A percentile compares a stretch with the other conserved stretches of the same genome.
Conservation (phyloP, 108 stramenopile genomes). For the Nannochloropsis oceanica region DNA sequence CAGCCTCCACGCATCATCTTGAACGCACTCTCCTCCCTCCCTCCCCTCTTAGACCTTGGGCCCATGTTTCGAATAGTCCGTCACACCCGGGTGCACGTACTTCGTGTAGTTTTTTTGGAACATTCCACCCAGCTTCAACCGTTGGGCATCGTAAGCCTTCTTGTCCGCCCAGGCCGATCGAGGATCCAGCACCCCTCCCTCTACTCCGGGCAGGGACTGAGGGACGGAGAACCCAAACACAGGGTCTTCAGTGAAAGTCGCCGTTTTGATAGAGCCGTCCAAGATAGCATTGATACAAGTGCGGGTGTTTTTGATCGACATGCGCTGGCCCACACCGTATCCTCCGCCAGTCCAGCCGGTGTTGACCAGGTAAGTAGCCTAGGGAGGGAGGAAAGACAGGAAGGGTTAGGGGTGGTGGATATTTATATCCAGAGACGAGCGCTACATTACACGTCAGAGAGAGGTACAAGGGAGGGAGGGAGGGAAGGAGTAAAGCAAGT, state of each 20-base stretch:
- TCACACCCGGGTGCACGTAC: slow-evolving; percentile 60
- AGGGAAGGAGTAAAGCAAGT: background rate
- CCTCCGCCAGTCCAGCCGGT: slow-evolving; percentile 93
- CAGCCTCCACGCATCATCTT: too few relatives aligned
- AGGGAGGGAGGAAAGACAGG: background rate
- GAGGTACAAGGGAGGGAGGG: too few relatives aligned
- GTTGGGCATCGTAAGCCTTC: slow-evolving; percentile 61
- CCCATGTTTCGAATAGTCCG: slow-evolving; percentile 67
- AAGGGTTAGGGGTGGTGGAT: background rate
- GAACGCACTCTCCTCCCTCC: background rate
- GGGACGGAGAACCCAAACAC: slow-evolving; percentile 87
- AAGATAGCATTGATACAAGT: slow-evolving; percentile 83
- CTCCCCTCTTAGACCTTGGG: slow-evolving; percentile 38
- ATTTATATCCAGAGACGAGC: too few relatives aligned
- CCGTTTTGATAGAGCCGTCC: slow-evolving; percentile 68
- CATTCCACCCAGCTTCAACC: slow-evolving; percentile 70
- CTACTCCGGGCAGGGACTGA: slow-evolving; percentile 56
- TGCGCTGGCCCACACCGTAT: slow-evolving; percentile 81
- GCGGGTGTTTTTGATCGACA: slow-evolving; percentile 89
- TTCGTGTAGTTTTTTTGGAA: slow-evolving; percentile 84
- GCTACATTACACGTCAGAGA: too few relatives aligned
- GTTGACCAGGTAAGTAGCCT: slow-evolving; percentile 69
- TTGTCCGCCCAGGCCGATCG: slow-evolving; percentile 72
- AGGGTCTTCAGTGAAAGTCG: slow-evolving; percentile 55
- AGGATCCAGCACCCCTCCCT: slow-evolving; percentile 59